phyloP scores from a whole-genome alignment of 2,329 filamentous ascomycete genomes.

The Microdochium paspali region DNA sequence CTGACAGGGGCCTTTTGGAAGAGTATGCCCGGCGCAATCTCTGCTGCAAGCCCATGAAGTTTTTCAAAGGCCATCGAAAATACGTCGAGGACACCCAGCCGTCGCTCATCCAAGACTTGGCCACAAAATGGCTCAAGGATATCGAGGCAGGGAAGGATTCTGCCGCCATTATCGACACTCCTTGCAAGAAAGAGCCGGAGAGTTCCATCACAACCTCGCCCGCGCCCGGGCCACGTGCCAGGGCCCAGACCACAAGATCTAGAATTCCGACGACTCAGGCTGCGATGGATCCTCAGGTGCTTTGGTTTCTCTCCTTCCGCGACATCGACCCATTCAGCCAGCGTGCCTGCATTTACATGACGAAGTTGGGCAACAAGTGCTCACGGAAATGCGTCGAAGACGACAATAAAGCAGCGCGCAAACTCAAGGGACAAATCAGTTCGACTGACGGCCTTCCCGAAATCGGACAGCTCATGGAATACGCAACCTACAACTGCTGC shows the following conservation, averaged over 20 bases:
- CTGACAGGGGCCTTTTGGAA: background rate
- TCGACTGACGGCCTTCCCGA: background rate
- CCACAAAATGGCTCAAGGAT: background rate
- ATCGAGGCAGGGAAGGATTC: background rate
- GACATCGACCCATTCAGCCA: background rate
- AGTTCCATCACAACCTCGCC: background rate
- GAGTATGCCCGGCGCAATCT: background rate
- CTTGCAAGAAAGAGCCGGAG: background rate
- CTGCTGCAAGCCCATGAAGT: background rate
- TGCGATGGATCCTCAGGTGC: background rate
- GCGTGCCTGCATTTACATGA: background rate
- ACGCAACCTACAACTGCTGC: slow-evolving; percentile 2
- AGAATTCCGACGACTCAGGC: background rate
- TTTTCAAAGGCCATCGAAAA: background rate
- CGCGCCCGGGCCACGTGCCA: background rate
- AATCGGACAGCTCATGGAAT: slow-evolving; percentile 1
- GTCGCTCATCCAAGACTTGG: background rate
- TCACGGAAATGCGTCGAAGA: background rate
- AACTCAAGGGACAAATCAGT: background rate
- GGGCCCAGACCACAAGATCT: background rate
- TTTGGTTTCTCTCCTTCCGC: background rate
- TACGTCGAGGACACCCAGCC: background rate
- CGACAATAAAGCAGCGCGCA: background rate
- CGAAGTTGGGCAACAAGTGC: background rate
- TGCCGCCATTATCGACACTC: background rate